phyloP scores from a whole-genome alignment of 2,329 filamentous ascomycete genomes.

The Ophiostoma tasmaniense region DNA sequence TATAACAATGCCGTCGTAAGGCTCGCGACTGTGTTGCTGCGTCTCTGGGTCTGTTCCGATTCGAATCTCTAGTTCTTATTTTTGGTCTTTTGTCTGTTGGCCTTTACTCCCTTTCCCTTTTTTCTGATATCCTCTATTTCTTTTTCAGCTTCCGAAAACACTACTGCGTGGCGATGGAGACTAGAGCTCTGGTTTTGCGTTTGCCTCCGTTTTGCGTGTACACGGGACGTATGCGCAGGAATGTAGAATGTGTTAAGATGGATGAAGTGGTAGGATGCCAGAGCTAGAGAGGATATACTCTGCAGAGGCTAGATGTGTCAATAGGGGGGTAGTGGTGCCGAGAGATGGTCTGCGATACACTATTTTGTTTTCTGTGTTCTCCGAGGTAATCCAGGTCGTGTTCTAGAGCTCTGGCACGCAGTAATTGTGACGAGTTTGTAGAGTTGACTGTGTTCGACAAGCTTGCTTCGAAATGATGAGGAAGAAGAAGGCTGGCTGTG shows the following conservation, averaged over 20 bases:
- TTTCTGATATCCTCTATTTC: neutral
- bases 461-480: neutral
- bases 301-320: neutral
- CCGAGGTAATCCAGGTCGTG: neutral
- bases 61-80: neutral
- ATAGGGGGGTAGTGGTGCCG: neutral
- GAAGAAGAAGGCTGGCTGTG: neutral
- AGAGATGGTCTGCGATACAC: neutral
- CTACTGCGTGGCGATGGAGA: slow-evolving; percentile 6
- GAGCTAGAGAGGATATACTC: neutral
- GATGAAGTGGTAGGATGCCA: neutral
- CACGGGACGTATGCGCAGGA: neutral
- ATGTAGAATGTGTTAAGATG: neutral
- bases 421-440: neutral
- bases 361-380: neutral
- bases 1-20: neutral
- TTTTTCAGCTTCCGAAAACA: neutral
- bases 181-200: neutral
- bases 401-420: neutral
- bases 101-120: neutral
- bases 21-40: neutral
- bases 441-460: neutral
- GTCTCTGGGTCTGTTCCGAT: neutral
- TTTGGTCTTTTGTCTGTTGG: neutral
- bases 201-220: neutral